Conservation (phyloP, 345 rosid genomes). For the Eucalyptus sp. region DNA sequence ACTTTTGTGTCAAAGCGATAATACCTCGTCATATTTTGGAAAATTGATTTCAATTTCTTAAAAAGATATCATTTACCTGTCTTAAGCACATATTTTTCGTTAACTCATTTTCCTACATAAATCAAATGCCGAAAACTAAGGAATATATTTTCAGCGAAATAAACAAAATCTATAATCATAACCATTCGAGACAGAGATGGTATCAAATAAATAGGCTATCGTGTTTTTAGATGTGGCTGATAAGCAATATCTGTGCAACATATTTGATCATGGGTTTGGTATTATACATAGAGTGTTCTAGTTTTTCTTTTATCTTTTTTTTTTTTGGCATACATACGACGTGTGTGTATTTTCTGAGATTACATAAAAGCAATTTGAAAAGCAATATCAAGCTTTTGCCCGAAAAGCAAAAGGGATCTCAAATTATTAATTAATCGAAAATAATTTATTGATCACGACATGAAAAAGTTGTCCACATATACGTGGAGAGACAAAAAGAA, state of each 20-base stretch:
- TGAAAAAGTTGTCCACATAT: too few relatives aligned
- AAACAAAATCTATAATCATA: neutral
- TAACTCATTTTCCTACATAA: too few relatives aligned
- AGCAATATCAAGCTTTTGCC: neutral
- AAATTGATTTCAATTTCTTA: too few relatives aligned
- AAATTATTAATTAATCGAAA: neutral
- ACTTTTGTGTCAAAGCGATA: too few relatives aligned
- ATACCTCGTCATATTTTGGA: too few relatives aligned
- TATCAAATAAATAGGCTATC: neutral
- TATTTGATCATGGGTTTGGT: neutral
- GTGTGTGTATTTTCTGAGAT: neutral
- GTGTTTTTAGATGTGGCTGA: neutral
- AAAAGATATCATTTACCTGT: too few relatives aligned
- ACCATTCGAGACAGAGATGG: neutral
- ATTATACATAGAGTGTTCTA: neutral
- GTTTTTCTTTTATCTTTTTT: neutral
- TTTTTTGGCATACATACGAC: neutral
- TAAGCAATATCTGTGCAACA: neutral
- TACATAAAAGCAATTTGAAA: neutral
- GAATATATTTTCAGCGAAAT: fast-evolving
- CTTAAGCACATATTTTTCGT: fast-evolving
- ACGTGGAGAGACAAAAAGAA: too few relatives aligned
- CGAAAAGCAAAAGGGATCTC: neutral
- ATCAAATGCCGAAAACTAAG: too few relatives aligned
- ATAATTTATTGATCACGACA: too few relatives aligned